These are phyloP conservation scores for Metschnikowia koreensis DNA, from an alignment of 805 yeast genomes.

Conservation along the genomic window DNA sequence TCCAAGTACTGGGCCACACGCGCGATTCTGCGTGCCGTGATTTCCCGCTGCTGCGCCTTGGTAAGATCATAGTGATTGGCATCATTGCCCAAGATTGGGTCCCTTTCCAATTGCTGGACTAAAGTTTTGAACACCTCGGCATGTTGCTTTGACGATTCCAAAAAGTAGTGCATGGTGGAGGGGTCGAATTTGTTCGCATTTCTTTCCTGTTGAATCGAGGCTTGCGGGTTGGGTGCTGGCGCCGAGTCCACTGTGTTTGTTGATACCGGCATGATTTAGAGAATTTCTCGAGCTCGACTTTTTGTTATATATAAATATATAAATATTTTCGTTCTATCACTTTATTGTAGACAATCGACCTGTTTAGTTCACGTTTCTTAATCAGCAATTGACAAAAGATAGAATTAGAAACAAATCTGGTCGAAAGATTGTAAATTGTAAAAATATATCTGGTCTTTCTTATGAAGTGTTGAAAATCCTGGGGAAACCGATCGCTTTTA, in stretches of 20 bases:
- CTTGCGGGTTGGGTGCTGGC: slow-evolving; percentile 24
- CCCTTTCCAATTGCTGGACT: slow-evolving; percentile 19
- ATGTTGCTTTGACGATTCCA: slow-evolving; percentile 23
- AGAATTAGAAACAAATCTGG: too few species aligned
- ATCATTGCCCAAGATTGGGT: slow-evolving; percentile 18
- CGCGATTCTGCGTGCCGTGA: slow-evolving; percentile 19
- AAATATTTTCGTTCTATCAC: too few species aligned
- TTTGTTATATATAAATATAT: neutral
- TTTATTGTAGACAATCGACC: too few species aligned
- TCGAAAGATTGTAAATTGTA: too few species aligned
- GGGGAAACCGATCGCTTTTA: too few species aligned
- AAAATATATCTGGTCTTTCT: too few species aligned
- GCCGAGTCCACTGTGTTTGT: slow-evolving; percentile 19
- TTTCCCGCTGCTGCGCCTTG: slow-evolving; percentile 20
- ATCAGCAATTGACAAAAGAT: too few species aligned
- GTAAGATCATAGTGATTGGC: slow-evolving; percentile 18
- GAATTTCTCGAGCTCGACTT: neutral
- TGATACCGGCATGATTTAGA: slow-evolving; percentile 8
- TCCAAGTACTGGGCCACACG: slow-evolving; percentile 21
- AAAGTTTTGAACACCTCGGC: slow-evolving; percentile 17
- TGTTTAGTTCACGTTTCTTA: too few species aligned
- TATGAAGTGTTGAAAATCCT: too few species aligned
- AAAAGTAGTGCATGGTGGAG: slow-evolving; percentile 24
- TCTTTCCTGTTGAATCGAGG: slow-evolving; percentile 22
- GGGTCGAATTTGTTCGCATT: slow-evolving; percentile 20